Base-by-base conservation (phyloP, 164 flowering plant genomes). In the Protea cynaroides region DNA sequence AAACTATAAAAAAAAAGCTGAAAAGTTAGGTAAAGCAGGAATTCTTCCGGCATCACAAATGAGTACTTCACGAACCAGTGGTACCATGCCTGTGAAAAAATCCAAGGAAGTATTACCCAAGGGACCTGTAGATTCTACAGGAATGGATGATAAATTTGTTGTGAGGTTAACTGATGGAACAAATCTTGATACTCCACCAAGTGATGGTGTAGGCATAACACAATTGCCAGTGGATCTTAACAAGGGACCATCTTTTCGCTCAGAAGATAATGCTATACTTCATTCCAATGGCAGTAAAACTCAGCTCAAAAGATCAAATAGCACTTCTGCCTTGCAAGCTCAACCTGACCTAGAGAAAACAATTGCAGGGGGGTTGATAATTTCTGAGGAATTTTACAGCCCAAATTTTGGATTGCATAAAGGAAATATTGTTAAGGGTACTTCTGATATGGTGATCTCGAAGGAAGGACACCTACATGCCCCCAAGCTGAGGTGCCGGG, bases 401-500 rank as follows among this genome's bases (percentile, higher is more conserved):
- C 74, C 88, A 14, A 71, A 80, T 69, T 61, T 73, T 72, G 72
- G 55, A 44, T 74, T 62, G 36, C 75, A 29, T 53, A 76, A 63
- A 59, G 75, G 56, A 49, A 38, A 53, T 47, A 62, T 36, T 40
- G 64, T 50, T 50, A 75, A 63, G 37, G 77, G 62, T 63, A 54
- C 61, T 61, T 66, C 82, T 54, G 78, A 80, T 55, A 65, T 73
- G 19, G 63, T 75, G 17, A 21, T 68, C 25, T 73, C 56, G 5
- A 65, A 51, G 66, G 86, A 75, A 57, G 83, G 76, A n/a, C 70
- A 40, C 3, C 58, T 11, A 25, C 75, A 74, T 60, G 59, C 25
- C 71, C 80, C 84, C 51, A 86, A 79, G 80, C 83, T 88, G 40
- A 83, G 64, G 71, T 83, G 89, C 55, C 78, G 86, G 85, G 94